These are phyloP conservation scores for Geranomyces michiganensis DNA, from an alignment of 192 early-diverging fungal species.

Conservation along the genomic window DNA sequence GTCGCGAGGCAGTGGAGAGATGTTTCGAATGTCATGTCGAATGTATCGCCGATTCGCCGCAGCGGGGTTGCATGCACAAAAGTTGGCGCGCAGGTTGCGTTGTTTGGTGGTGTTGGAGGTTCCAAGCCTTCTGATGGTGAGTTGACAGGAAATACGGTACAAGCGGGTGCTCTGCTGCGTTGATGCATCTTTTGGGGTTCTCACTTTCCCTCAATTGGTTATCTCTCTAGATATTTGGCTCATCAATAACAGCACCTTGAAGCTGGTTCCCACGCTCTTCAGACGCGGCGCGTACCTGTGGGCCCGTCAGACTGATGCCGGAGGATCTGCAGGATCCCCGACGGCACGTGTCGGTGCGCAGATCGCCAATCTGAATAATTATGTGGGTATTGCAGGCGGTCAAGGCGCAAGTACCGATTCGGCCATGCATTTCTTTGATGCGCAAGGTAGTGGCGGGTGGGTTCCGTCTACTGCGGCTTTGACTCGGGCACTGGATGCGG, in stretches of 20 bases:
- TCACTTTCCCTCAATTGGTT: not conserved
- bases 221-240: conserved; percentile 14
- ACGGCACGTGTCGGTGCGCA: conserved; percentile 13
- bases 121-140: conserved; percentile 1
- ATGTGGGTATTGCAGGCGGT: conserved; percentile 18
- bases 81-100: not conserved
- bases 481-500: not conserved
- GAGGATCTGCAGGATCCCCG: conserved; percentile 9
- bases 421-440: conserved; percentile 8
- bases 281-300: not conserved
- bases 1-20: conserved; percentile 6
- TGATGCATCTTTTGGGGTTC: no score
- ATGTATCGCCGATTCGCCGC: conserved; percentile 13
- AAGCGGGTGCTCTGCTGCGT: no score
- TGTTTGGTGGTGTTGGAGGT: conserved; percentile 24
- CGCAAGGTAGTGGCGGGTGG: not conserved
- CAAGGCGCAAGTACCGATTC: conserved; percentile 1
- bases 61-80: conserved; percentile 14
- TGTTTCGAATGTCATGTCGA: conserved; percentile 3
- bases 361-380: conserved; percentile 9
- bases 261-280: not conserved
- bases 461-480: not conserved
- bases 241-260: conserved; percentile 18
- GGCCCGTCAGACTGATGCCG: not conserved
- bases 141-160: conserved; percentile 11